Base-by-base conservation (phyloP, 345 rosid species). In the Brassica juncea region DNA sequence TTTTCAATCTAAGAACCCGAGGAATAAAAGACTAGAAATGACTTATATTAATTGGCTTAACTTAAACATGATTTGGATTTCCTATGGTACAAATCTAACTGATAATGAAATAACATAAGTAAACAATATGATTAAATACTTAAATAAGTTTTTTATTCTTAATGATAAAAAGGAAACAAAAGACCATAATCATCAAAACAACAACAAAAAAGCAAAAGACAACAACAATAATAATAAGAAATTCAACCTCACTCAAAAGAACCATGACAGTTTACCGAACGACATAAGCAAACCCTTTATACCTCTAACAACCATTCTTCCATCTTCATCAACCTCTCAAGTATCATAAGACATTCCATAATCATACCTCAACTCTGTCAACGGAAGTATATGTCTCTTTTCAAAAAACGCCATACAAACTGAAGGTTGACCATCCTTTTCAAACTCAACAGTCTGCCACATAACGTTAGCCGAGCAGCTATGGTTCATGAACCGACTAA, bases 401-500 rank as follows among this genome's bases (percentile, higher is more conserved):
- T 19, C 88, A 70, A 74, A 84, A 70, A 86, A 78, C 0, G 39
- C 87, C 57, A 89, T 67, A n/a, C 80, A 76, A 12, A 82, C 47
- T 72, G 6, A 47, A 8, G 37, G 8, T 5, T 66, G 78, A 55
- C 25, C 60, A 47, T 65, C 70, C 0, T 49, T 4, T 47, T 77
- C 88, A 14, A 25, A 73, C 11, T 80, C 9, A 59, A 89, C 42
- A 8, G 92, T 87, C 79, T 89, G 97, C 95, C 99, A 94, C 28
- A 71, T 2, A 4, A 71, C 34, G 14, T 71, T 71, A 1, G 34
- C 92, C 23, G 68, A 76, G 80, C 97, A 92, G 74, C 95, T 86
- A 61, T 66, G 69, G n/a, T 66, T 66, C 52, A 66, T 66, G 6
- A 66, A 19, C 21, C 21, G 21, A 19, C 21, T 19, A 19, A 19